Evolutionary conservation across 73 alveolate species (phyloP), one percentile per base, ranked within the genome.

Genomic region (Paraurostyla sp.): DNA sequence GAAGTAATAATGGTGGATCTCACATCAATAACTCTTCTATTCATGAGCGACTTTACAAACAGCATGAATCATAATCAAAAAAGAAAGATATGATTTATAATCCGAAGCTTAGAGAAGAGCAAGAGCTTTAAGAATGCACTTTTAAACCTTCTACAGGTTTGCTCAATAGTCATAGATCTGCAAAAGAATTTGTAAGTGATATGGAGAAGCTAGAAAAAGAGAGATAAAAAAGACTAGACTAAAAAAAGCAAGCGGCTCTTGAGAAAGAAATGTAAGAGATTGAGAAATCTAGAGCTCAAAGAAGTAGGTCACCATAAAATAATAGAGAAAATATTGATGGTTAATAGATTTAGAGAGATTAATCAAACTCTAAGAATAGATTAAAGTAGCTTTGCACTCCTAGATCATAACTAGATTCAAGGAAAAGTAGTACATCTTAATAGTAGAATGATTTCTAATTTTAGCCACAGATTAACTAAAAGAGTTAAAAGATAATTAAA

Each of bases 41-140:
- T 6, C 58, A 65, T 65, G 82, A 65, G 41, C 35, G 82, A 65
- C 36, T 65, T 0, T 65, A 65, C 23, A 38, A 65, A 40, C 42
- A 65, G 42, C 82, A 65, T 38, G 23, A 65, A 65, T 0, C 1
- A 15, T 38, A 65, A 38, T 16, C 9, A 4, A 3, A 65, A 22
- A 4, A 16, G 9, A 65, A 65, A 22, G 82, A 65, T 2, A 38
- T 38, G 25, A 40, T 65, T 18, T 13, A 65, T 22, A 33, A 35
- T 2, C 58, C 82, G 2, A 40, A 65, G 35, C 41, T 23, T 30
- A 33, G 42, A 13, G 82, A 65, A 15, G 82, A 65, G 9, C 23
- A 32, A 15, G 82, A 65, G 41, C 23, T 65, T 18, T 65, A 23
- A 13, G 9, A 65, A 65, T 65, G 82, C 46, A 65, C 82, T 30